Percentiles rank a stretch among this genome's conserved stretches.
These are phyloP conservation scores for Nitzschia sp. DNA, from an alignment of 108 stramenopile species.

Conservation along the genomic window DNA sequence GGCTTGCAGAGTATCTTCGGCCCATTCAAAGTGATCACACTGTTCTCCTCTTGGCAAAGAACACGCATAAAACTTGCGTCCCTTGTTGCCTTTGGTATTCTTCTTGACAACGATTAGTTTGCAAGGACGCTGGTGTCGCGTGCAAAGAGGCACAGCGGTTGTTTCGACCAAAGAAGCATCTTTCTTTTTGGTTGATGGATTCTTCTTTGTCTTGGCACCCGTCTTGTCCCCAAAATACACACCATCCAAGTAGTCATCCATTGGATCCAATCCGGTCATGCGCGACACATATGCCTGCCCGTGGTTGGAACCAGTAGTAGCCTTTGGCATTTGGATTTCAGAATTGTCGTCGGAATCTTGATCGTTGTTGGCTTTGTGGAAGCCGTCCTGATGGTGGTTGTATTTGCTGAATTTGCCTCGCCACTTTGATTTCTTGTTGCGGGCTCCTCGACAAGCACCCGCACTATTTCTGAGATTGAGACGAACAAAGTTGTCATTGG, in stretches of 20 bases:
- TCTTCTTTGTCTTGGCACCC: constrained; percentile 9
- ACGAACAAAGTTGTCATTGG: constrained; percentile 85
- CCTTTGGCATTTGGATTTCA: constrained; percentile 1
- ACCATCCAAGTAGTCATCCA: constrained; percentile 89
- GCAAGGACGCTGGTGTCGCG: constrained; percentile 74
- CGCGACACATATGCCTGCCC: constrained; percentile 23
- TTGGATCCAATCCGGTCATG: constrained; percentile 74
- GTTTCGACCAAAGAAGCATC: constrained; percentile 12
- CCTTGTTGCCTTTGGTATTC: constrained; percentile 81
- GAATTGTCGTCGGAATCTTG: constrained; percentile 20
- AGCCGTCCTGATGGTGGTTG: neutral
- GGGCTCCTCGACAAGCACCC: constrained; percentile 80
- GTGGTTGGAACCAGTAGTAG: neutral
- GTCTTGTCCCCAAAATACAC: constrained; percentile 27
- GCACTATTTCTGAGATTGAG: constrained; percentile 76
- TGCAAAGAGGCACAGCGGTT: constrained; percentile 53
- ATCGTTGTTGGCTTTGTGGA: constrained; percentile 3
- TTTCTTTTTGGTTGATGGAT: constrained; percentile 4
- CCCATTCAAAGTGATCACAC: constrained; percentile 91
- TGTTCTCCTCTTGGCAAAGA: constrained; percentile 84
- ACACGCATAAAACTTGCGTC: constrained; percentile 86
- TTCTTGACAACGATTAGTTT: constrained; percentile 83
- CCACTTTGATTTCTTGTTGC: constrained; percentile 40
- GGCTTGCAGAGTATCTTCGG: constrained; percentile 79
- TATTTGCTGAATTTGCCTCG: neutral